phyloP scores from a whole-genome alignment of 371 early-diverging fungal species.

The Actinomucor elegans region DNA sequence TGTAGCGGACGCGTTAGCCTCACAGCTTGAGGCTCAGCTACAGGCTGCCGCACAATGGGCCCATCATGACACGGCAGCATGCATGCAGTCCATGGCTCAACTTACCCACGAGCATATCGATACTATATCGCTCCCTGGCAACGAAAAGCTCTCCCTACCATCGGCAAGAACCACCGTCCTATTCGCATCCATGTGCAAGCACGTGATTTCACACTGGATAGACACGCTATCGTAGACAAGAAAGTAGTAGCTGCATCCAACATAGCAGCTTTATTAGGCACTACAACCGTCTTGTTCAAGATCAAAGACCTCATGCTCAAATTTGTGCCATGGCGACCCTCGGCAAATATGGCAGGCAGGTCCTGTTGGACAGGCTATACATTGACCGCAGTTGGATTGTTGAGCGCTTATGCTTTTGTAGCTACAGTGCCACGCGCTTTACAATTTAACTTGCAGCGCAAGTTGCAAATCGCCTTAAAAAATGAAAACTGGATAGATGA shows the following conservation, averaged over 20 bases:
- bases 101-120: too few relatives aligned
- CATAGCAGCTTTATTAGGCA: neutral
- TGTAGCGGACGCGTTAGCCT: slow-evolving; percentile 63
- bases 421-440: slow-evolving; percentile 3
- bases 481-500: neutral
- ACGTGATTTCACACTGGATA: neutral
- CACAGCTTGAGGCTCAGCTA: slow-evolving; percentile 48
- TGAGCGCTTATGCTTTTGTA: slow-evolving; percentile 3
- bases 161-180: neutral
- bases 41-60: slow-evolving; percentile 63
- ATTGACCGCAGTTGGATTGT: neutral
- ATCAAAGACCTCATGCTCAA: neutral
- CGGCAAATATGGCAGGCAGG: too few relatives aligned
- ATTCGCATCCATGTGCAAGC: slow-evolving; percentile 6
- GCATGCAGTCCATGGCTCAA: slow-evolving; percentile 15
- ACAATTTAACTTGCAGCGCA: neutral
- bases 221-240: slow-evolving; percentile 6
- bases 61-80: slow-evolving; percentile 56
- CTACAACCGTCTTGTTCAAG: neutral
- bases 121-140: neutral
- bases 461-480: slow-evolving; percentile 1
- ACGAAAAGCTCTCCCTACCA: too few relatives aligned
- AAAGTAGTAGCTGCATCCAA: neutral
- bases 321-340: too few relatives aligned
- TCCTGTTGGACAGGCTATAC: too few relatives aligned